Base-by-base conservation (phyloP, 257 asterid species). In the Anisodus acutangulus region DNA sequence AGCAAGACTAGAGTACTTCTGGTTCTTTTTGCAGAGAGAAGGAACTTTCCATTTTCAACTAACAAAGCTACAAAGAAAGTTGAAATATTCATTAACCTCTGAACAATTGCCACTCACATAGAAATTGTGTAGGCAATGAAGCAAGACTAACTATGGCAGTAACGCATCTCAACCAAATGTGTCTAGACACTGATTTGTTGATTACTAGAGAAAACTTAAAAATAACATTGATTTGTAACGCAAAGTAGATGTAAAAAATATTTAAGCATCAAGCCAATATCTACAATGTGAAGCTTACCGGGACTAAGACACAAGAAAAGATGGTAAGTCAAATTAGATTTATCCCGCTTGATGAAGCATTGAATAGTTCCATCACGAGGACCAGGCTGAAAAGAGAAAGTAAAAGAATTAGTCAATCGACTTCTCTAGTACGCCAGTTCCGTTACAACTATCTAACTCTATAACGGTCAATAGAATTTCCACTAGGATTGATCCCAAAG, bases 1-100 rank as follows among this genome's bases (percentile, higher is more conserved):
- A 31, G 35, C 35, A 31, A 31, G 35, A 31, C 35, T 31, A 31
- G 35, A 72, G 99, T 95, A 83, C 99, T 88, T 51, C 98, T 97
- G 16, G 98, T 94, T 88, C 99, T 89, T 90, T 94, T 95, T 57
- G 99, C 98, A 67, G 98, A 94, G 88, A 95, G 99, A 85, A 95
- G 98, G 87, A 95, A 95, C 90, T 95, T 95, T 63, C 99, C 99
- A 81, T 94, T 94, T 16, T 31, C 35, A 31, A 31, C 35, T 31
- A 31, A 31, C 35, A 31, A 31, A 31, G 35, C 35, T 31, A 31
- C 35, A 31, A 31, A 31, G 35, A 31, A 31, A 31, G 2, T 31
- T 31, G 35, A 31, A 31, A 31, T 31, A 35, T 4, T 17, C 69
- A 72, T 84, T 81, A 87, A 72, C 71, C 22, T 55, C 19, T 80